Evolutionary conservation across 306 rosid species (phyloP), one percentile per base, ranked within the genome.

Genomic region (Rosa persica): DNA sequence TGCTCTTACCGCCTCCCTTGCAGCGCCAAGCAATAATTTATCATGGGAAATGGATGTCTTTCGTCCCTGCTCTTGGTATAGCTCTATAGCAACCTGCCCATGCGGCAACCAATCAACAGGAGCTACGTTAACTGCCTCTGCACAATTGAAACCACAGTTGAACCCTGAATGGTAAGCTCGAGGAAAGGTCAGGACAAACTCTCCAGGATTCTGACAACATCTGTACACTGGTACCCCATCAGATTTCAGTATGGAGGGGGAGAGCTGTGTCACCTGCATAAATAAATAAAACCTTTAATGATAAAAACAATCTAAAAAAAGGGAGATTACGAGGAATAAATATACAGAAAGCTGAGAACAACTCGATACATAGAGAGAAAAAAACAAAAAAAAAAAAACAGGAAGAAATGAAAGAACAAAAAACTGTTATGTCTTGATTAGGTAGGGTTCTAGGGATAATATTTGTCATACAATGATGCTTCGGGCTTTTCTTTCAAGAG

Each of bases 91-190:
- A 76, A 88, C 82, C 88, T 96, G 96, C 74, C 99, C 99, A 75
- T 96, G 98, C 75, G 97, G 98, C 72, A 95, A 83, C 99, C 98
- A 96, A 83, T 96, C 99, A 80, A 93, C 97, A 74, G 98, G 98
- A 81, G 99, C 99, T 20, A 93, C 99, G 79, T 96, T 96, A 79
- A 96, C 99, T 62, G 99, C 99, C 97, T 96, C 99, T 0, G 99
- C 99, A 85, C 97, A 93, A 87, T 95, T 95, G 96, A 95, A 95
- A 82, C 99, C 99, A 39, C 96, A 89, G 86, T 96, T 96, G 88
- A 96, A 96, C 76, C 99, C 99, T 34, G 98, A 83, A 83, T 96
- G 98, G 83, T 96, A 96, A 75, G 99, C 99, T 74, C 99, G 92
- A 85, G 99, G 99, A 86, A 96, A 96, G 55, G 99, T 96, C 84